A percentile compares a stretch with the other conserved stretches of the same genome.
phyloP scores from a whole-genome alignment of 2,329 filamentous ascomycete genomes.

The Sporothrix curviconia region DNA sequence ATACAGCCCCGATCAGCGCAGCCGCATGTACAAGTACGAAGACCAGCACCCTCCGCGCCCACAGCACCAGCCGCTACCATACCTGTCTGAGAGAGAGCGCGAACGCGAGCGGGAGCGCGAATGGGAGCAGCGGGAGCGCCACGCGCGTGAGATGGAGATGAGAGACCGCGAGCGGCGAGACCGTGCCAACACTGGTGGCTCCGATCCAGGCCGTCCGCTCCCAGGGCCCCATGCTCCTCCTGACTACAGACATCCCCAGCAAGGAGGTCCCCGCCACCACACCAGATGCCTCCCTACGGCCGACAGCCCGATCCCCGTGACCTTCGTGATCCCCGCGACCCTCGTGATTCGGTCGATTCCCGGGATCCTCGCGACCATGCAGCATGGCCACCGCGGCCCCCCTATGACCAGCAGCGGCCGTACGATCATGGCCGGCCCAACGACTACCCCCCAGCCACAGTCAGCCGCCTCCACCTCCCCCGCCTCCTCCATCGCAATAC shows the following conservation, averaged over 20 bases:
- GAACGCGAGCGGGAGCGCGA: constrained; percentile 23
- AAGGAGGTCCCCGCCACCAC: constrained; percentile 5
- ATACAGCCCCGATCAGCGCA: constrained; percentile 47
- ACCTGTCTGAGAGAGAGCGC: constrained; percentile 13
- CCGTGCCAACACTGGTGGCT: constrained; percentile 29
- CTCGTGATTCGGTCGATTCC: background rate
- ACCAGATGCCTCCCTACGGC: constrained; percentile 35
- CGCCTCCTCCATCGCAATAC: constrained; percentile 32
- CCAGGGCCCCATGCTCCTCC: constrained; percentile 29
- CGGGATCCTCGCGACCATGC: constrained; percentile 34
- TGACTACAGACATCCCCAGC: constrained; percentile 31
- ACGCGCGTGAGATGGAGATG: constrained; percentile 29
- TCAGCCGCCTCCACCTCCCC: background rate
- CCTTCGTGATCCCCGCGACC: background rate
- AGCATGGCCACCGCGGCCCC: constrained; percentile 31
- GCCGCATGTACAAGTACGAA: constrained; percentile 43
- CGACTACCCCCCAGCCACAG: constrained; percentile 37
- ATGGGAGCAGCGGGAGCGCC: constrained; percentile 25
- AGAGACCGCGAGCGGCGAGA: constrained; percentile 30
- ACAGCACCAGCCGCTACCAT: constrained; percentile 17
- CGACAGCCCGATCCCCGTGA: constrained; percentile 27
- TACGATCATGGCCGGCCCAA: constrained; percentile 33
- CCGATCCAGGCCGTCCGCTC: constrained; percentile 29
- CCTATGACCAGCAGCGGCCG: constrained; percentile 35
- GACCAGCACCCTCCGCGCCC: constrained; percentile 37